These are phyloP conservation scores for Amphirosellinia nigrospora DNA, from an alignment of 495 filamentous ascomycete species.

Conservation along the genomic window DNA sequence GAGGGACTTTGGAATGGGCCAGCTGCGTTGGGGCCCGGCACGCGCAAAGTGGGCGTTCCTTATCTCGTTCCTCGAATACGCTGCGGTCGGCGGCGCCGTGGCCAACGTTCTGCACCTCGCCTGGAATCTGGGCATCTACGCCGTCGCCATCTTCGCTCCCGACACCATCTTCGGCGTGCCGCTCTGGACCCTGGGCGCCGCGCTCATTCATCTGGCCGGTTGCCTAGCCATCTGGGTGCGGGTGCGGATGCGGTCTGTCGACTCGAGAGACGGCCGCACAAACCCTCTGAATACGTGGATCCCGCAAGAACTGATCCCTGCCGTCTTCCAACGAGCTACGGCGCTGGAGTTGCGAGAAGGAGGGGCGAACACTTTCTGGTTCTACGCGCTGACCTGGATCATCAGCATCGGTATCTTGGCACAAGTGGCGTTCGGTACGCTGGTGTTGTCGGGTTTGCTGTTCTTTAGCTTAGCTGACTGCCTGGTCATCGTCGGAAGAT, in stretches of 20 bases:
- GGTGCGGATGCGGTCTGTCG: not conserved
- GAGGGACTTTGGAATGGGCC: slow-evolving; percentile 2
- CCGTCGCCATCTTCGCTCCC: slow-evolving; percentile 20
- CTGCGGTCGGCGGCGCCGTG: slow-evolving; percentile 16
- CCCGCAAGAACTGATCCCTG: slow-evolving; percentile 2
- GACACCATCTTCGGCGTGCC: slow-evolving; percentile 23
- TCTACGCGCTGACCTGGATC: slow-evolving; percentile 20
- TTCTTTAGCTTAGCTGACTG: slow-evolving; percentile 29
- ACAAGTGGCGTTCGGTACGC: slow-evolving; percentile 30
- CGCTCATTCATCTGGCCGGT: slow-evolving; percentile 13
- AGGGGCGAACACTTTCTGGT: slow-evolving; percentile 5
- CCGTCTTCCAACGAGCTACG: slow-evolving; percentile 11
- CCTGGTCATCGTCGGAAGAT: slow-evolving; percentile 27
- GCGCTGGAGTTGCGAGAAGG: slow-evolving; percentile 1
- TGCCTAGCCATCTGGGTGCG: not conserved
- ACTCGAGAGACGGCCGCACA: not conserved
- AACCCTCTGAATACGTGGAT: slow-evolving; percentile 14
- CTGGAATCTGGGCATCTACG: slow-evolving; percentile 13
- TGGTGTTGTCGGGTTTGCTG: slow-evolving; percentile 32
- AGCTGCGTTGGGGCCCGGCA: not conserved
- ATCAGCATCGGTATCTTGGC: slow-evolving; percentile 22
- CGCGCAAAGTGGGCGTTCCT: slow-evolving; percentile 10
- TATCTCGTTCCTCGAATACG: slow-evolving; percentile 19
- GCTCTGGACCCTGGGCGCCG: slow-evolving; percentile 19
- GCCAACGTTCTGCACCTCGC: slow-evolving; percentile 21